Evolutionary conservation across 805 yeast species (phyloP).

Genomic region (Candida krabiensis): DNA sequence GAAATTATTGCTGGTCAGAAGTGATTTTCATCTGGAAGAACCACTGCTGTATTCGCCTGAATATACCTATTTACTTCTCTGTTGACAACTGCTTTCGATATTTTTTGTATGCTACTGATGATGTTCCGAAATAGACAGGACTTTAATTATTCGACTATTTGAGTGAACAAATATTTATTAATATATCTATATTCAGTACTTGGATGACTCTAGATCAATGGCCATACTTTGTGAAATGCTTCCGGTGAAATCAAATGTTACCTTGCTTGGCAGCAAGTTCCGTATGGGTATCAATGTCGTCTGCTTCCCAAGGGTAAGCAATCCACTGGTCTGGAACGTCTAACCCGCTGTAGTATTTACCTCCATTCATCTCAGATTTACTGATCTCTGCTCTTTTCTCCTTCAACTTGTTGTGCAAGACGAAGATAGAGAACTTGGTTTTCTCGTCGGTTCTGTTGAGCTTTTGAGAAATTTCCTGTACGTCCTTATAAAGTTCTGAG

Average conservation of each 20-base stretch:
- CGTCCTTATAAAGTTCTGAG: constrained; percentile 68
- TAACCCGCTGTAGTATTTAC: constrained; percentile 70
- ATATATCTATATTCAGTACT: no score
- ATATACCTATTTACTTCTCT: no score
- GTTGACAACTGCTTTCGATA: no score
- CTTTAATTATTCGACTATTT: no score
- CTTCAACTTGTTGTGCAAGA: constrained; percentile 81
- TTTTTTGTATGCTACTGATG: no score
- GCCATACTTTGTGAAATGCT: no score
- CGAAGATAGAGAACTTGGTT: constrained; percentile 75
- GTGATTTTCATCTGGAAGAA: no score
- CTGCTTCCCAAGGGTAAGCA: constrained; percentile 90
- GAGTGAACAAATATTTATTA: no score
- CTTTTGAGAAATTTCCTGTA: constrained; percentile 56
- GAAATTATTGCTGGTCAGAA: constrained; percentile 21
- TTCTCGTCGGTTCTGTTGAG: constrained; percentile 57
- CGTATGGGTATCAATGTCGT: constrained; percentile 78
- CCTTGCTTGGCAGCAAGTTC: constrained; percentile 65
- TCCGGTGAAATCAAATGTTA: constrained; percentile 42
- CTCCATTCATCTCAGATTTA: constrained; percentile 56
- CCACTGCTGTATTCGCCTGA: no score
- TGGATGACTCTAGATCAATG: no score
- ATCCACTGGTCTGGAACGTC: constrained; percentile 81
- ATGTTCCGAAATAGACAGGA: no score
- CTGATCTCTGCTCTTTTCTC: constrained; percentile 77